Conservation (phyloP, 1,139 yeast genomes). For the Diutina scorzettiae region DNA sequence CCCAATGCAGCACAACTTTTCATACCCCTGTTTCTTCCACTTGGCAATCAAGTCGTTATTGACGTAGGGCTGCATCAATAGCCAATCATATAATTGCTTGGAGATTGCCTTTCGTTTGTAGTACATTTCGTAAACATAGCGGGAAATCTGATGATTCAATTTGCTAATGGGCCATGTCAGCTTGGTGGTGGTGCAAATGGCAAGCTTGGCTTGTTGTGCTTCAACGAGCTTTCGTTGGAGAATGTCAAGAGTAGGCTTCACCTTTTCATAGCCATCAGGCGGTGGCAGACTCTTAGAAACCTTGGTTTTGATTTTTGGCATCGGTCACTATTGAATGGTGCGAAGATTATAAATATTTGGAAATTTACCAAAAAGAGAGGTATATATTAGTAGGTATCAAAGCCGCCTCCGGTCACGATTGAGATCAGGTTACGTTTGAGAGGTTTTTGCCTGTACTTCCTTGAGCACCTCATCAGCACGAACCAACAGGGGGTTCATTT, state of each 20-base stretch:
- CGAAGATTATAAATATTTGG: neutral
- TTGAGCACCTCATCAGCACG: neutral
- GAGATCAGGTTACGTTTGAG: too few relatives aligned
- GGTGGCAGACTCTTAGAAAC: conserved; percentile 17
- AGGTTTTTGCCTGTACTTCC: neutral
- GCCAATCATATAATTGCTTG: conserved; percentile 64
- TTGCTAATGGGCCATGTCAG: conserved; percentile 64
- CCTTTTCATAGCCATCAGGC: conserved; percentile 66
- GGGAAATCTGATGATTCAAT: conserved; percentile 61
- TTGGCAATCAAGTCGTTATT: conserved; percentile 71
- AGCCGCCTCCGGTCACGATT: too few relatives aligned
- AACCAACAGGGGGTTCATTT: conserved; percentile 3
- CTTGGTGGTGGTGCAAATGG: conserved; percentile 32
- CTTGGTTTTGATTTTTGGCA: conserved; percentile 10
- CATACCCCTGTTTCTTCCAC: conserved; percentile 89
- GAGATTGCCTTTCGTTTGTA: conserved; percentile 61
- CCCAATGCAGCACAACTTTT: conserved; percentile 68
- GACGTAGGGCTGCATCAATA: conserved; percentile 53
- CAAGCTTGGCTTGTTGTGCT: conserved; percentile 28
- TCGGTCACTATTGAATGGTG: neutral
- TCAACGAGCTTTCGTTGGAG: conserved; percentile 50
- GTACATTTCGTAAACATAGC: conserved; percentile 65
- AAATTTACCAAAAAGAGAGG: too few relatives aligned
- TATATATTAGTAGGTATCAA: too few relatives aligned
- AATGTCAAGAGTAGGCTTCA: conserved; percentile 59